Evolutionary conservation across 1,284 basidiomycete species (phyloP).

Genomic region (Ustilago shanxiensis): DNA sequence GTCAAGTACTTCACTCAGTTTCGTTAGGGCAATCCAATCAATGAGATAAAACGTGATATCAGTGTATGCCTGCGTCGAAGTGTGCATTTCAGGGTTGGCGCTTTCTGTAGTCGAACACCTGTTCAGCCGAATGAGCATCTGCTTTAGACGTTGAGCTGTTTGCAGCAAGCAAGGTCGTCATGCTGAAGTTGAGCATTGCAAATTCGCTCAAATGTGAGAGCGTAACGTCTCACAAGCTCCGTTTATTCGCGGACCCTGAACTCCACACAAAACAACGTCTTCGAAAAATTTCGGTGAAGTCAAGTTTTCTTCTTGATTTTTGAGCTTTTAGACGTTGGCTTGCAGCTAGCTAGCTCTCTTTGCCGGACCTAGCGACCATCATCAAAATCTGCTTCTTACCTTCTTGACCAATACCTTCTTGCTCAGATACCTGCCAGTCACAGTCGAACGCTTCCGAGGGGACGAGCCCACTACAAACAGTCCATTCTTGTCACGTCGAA

Average conservation of each 20-base stretch:
- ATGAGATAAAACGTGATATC: not conserved
- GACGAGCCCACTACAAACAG: not conserved
- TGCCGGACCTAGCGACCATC: not conserved
- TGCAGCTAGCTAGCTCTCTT: not conserved
- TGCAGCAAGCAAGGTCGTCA: not conserved
- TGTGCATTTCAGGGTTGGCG: not conserved
- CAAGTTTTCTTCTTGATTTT: constrained; percentile 30
- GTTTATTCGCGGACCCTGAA: constrained; percentile 33
- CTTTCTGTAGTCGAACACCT: too few species aligned
- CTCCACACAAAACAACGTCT: constrained; percentile 39
- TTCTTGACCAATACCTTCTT: too few species aligned
- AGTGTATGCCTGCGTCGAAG: not conserved
- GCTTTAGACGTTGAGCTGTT: not conserved
- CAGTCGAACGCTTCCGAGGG: not conserved
- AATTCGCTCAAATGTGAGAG: constrained; percentile 6
- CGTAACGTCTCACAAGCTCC: not conserved
- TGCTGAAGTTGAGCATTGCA: not conserved
- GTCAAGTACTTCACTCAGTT: not conserved
- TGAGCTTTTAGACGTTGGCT: not conserved
- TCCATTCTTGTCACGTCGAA: not conserved
- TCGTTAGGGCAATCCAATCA: constrained; percentile 15
- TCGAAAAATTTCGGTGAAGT: constrained; percentile 29
- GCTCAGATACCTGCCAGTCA: not conserved
- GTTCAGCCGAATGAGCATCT: too few species aligned
- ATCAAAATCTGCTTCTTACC: not conserved